These are phyloP conservation scores for Cymbopogon citratus DNA, from an alignment of 176 grass and related monocot genomes.

Conservation along the genomic window DNA sequence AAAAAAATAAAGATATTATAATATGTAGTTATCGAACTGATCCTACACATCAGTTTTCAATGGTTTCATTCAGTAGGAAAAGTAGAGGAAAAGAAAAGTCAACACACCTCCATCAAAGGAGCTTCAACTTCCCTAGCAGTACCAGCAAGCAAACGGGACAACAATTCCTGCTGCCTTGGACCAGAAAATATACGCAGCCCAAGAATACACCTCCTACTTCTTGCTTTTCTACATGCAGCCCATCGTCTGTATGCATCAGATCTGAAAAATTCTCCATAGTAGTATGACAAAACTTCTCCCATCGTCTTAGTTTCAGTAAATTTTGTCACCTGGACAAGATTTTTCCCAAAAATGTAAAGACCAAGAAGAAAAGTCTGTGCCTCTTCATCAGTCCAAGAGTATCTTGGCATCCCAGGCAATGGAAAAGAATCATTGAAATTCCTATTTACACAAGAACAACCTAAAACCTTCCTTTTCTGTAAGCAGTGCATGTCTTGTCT, in stretches of 20 bases:
- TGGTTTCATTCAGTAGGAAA: conserved; percentile 8
- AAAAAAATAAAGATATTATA: neutral
- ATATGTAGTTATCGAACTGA: neutral
- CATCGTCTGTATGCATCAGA: conserved; percentile 63
- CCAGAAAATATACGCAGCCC: conserved; percentile 85
- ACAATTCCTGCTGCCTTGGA: conserved; percentile 68
- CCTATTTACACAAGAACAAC: conserved; percentile 22
- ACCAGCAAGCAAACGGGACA: conserved; percentile 57
- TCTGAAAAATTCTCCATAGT: conserved; percentile 81
- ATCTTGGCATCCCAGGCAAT: conserved; percentile 45
- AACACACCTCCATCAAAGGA: conserved; percentile 49
- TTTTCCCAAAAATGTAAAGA: conserved; percentile 90
- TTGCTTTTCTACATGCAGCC: conserved; percentile 69
- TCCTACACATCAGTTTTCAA: neutral
- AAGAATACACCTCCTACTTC: conserved; percentile 73
- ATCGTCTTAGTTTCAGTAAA: conserved; percentile 63
- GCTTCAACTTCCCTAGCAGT: conserved; percentile 52
- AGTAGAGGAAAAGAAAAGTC: conserved; percentile 4
- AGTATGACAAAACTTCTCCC: conserved; percentile 81
- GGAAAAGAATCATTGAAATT: conserved; percentile 27
- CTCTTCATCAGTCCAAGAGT: conserved; percentile 59
- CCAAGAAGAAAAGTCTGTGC: conserved; percentile 72
- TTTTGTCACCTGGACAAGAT: conserved; percentile 64
- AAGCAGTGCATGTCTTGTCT: conserved; percentile 26
- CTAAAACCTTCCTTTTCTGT: neutral